Base-by-base conservation (phyloP, 345 rosid species). In the Capsella bursapastoris region DNA sequence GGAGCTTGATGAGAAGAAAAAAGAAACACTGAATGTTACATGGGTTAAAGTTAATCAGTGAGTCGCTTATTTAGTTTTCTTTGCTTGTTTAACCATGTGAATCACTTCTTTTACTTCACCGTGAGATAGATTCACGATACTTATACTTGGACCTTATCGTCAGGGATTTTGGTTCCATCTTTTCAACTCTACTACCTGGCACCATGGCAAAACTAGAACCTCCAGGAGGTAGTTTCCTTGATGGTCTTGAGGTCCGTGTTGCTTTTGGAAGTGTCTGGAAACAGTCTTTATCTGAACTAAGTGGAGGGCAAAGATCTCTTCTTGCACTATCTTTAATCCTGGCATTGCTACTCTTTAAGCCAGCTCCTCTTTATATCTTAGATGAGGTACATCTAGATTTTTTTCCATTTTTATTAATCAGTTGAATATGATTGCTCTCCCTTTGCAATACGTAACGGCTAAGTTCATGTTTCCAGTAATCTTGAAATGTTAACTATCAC, bases 261-360 rank as follows among this genome's bases (percentile, higher is more conserved):
- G 98, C 98, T 56, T 93, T 93, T 83, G 98, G 98, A 44, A 57
- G 90, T 70, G 96, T 93, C 50, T 93, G 98, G 98, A 93, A 93
- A 79, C 97, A 89, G 82, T 89, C 98, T 57, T 60, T 93, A 73
- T 93, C 98, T 37, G 98, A 93, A 71, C 79, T 93, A 37, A 93
- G 97, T 69, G 97, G 98, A 66, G 98, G 98, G 40, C 98, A 93
- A 76, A 79, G 98, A 62, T 91, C 97, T 80, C 82, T 93, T 35
- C 89, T 93, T n/a, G 97, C 98, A 51, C 96, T 93, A 37, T 93
- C 98, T 58, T 78, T 93, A 50, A 93, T 93, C 76, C 78, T 93
- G 66, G 96, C 98, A 58, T 78, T 93, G 74, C 96, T 93, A 67
- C 96, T 86, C 62, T 93, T 93, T 77, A 93, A 91, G 83, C 97